Evolutionary conservation across 805 yeast genomes (phyloP).

Genomic region (Naumovozyma dairenensis): DNA sequence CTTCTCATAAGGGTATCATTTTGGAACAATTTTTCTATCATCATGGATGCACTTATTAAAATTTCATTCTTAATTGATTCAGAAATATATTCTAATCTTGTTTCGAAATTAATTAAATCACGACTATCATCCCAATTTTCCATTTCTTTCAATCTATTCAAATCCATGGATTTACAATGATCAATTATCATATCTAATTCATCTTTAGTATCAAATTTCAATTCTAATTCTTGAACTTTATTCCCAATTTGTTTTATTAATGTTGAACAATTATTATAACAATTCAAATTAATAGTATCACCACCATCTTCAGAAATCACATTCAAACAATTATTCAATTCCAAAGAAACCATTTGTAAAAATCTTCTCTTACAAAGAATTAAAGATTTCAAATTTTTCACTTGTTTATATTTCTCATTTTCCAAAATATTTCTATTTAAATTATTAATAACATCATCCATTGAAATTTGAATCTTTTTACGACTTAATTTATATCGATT

Average conservation of each 20-base stretch:
- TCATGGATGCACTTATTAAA: slow-evolving; percentile 43
- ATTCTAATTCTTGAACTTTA: slow-evolving; percentile 46
- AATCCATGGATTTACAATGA: slow-evolving; percentile 35
- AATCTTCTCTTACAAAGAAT: slow-evolving; percentile 32
- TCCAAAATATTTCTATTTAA: slow-evolving; percentile 32
- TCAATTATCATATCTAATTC: slow-evolving; percentile 40
- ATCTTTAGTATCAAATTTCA: slow-evolving; percentile 39
- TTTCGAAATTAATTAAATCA: slow-evolving; percentile 36
- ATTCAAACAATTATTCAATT: slow-evolving; percentile 26
- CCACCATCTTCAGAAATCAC: slow-evolving; percentile 14
- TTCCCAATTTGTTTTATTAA: slow-evolving; percentile 26
- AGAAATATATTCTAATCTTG: slow-evolving; percentile 34
- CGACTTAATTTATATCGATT: slow-evolving; percentile 29
- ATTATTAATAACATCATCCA: slow-evolving; percentile 35
- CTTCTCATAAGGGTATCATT: slow-evolving; percentile 19
- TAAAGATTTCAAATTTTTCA: slow-evolving; percentile 33
- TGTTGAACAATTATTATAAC: slow-evolving; percentile 18
- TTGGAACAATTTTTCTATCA: slow-evolving; percentile 40
- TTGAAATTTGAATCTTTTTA: slow-evolving; percentile 32
- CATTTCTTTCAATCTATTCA: slow-evolving; percentile 40
- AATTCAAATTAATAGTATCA: slow-evolving; percentile 12
- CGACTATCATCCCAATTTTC: slow-evolving; percentile 43
- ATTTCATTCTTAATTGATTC: slow-evolving; percentile 45
- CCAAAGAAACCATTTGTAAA: slow-evolving; percentile 35
- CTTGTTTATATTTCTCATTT: slow-evolving; percentile 36